These are phyloP conservation scores for Microthlaspi erraticum DNA, from an alignment of 345 rosid species.

Conservation along the genomic window DNA sequence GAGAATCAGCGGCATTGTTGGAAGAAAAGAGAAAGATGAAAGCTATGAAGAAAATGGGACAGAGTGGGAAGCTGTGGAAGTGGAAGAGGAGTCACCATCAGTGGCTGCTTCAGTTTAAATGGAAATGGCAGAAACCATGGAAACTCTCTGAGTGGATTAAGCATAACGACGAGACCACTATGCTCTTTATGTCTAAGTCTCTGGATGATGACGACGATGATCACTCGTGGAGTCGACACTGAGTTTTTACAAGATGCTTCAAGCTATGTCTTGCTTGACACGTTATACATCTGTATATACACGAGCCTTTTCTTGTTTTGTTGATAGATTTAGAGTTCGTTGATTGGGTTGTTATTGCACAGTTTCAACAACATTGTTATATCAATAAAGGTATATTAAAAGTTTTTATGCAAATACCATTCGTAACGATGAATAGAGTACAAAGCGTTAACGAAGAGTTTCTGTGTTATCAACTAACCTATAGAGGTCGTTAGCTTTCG, in stretches of 20 bases:
- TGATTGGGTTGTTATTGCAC: neutral
- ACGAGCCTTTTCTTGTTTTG: constrained; percentile 9
- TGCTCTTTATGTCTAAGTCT: constrained; percentile 56
- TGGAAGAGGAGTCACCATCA: constrained; percentile 92
- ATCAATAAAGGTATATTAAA: no score
- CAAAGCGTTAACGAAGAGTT: no score
- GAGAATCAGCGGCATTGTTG: constrained; percentile 59
- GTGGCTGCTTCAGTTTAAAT: constrained; percentile 87
- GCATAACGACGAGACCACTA: constrained; percentile 70
- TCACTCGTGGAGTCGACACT: constrained; percentile 35
- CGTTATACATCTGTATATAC: constrained; percentile 13
- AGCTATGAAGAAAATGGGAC: constrained; percentile 60
- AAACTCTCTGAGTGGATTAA: constrained; percentile 80
- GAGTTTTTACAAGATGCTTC: constrained; percentile 22
- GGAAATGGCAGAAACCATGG: constrained; percentile 97
- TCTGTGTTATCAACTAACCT: no score
- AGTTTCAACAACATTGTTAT: neutral
- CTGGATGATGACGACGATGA: constrained; percentile 35
- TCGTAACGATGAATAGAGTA: no score
- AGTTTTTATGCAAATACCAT: no score
- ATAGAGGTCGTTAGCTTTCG: constrained; percentile 18
- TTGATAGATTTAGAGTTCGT: constrained; percentile 25
- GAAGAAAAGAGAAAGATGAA: constrained; percentile 64
- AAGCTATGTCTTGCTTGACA: neutral
- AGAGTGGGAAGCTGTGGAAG: constrained; percentile 79